Conservation (phyloP, 371 early-diverging fungal species). For the Syncephalastrum racemosum region DNA sequence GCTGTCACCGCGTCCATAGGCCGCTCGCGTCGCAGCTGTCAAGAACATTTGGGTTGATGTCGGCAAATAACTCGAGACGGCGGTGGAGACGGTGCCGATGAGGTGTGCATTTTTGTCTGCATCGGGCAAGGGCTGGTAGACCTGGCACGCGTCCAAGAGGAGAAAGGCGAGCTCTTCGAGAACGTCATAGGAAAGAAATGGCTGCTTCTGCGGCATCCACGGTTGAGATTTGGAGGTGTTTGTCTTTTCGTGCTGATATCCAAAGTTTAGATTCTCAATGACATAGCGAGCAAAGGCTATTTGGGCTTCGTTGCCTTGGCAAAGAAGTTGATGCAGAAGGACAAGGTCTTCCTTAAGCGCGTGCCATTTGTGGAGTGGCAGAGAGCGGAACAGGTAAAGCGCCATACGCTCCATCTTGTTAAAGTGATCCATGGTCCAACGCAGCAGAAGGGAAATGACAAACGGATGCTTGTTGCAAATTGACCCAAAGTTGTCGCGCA, state of each 20-base stretch:
- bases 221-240: conserved; percentile 31
- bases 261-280: conserved; percentile 48
- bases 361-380: conserved; percentile 47
- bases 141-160: conserved; percentile 35
- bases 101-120: conserved; percentile 14
- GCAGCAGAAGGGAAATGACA: conserved; percentile 42
- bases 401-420: conserved; percentile 51
- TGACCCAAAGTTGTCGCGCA: conserved; percentile 42
- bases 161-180: conserved; percentile 46
- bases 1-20: conserved; percentile 1
- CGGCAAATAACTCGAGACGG: conserved; percentile 31
- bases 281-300: conserved; percentile 45
- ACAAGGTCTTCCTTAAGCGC: conserved; percentile 40
- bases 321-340: conserved; percentile 37
- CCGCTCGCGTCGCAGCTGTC: conserved; percentile 27
- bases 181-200: conserved; percentile 26
- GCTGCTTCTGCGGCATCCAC: conserved; percentile 26
- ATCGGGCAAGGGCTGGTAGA: conserved; percentile 33
- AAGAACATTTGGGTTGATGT: conserved; percentile 14
- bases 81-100: conserved; percentile 24
- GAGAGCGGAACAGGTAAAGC: conserved; percentile 51
- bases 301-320: conserved; percentile 23
- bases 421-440: conserved; percentile 47
- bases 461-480: conserved; percentile 43
- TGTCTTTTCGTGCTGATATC: conserved; percentile 18